A percentile compares a stretch with the other conserved stretches of the same genome.
Evolutionary conservation across 2,329 filamentous ascomycete genomes (phyloP).

Genomic region (Alternaria sp.): DNA sequence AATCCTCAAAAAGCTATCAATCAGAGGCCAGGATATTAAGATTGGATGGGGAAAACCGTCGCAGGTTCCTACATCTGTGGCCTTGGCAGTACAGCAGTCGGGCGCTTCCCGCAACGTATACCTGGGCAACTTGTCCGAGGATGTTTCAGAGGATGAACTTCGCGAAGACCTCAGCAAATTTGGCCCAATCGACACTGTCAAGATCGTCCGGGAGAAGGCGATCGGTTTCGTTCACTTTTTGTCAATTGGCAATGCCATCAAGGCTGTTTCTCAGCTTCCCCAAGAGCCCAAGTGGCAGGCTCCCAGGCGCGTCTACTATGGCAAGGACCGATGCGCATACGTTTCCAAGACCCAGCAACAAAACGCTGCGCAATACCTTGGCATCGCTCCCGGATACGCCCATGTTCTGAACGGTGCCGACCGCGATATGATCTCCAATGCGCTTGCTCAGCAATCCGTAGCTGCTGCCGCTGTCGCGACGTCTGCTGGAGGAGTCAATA

Average conservation of each 20-base stretch:
- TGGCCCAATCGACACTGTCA: constrained; percentile 94
- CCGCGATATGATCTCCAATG: constrained; percentile 94
- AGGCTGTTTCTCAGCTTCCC: constrained; percentile 94
- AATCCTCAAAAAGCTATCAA: constrained; percentile 98
- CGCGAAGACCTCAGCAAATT: constrained; percentile 97
- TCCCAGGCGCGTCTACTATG: constrained; percentile 95
- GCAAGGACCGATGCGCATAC: constrained; percentile 97
- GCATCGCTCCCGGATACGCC: constrained; percentile 94
- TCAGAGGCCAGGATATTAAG: constrained; percentile 99
- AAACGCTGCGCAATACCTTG: constrained; percentile 96
- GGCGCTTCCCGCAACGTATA: constrained; percentile 98
- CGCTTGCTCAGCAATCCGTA: constrained; percentile 95
- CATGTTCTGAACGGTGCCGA: constrained; percentile 96
- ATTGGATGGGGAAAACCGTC: constrained; percentile 99
- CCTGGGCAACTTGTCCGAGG: constrained; percentile 90
- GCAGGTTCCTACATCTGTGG: constrained; percentile 95
- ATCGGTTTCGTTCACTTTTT: constrained; percentile 98
- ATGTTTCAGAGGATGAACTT: constrained; percentile 88
- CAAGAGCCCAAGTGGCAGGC: constrained; percentile 98
- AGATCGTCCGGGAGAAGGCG: constrained; percentile 96
- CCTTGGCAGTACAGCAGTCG: constrained; percentile 96
- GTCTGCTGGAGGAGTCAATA: constrained; percentile 95
- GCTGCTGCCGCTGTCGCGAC: constrained; percentile 96
- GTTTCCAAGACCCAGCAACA: constrained; percentile 99
- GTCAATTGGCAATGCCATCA: constrained; percentile 97